Base-by-base conservation (phyloP, 306 rosid genomes). In the Glycyrrhiza uralensis region DNA sequence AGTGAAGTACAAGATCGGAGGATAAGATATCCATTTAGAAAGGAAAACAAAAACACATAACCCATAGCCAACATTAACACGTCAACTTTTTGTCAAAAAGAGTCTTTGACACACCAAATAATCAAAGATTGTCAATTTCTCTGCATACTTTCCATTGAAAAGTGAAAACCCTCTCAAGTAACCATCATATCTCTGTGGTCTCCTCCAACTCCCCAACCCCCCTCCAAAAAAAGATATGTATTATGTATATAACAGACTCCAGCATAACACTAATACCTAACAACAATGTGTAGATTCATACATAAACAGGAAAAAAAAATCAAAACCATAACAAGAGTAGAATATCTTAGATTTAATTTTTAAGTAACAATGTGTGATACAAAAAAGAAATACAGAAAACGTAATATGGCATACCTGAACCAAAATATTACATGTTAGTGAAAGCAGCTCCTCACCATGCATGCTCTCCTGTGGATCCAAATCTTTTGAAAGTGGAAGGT, bases 401-500 rank as follows among this genome's bases (percentile, higher is more conserved):
- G 18, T 39, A 46, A 45, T 24, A 75, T 35, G 32, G 39, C 70
- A 79, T 80, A 95, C 99, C 96, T 95, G 96, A 76, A 92, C 82
- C 86, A 95, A 86, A 29, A 79, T 65, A 80, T 88, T 87, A 83
- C 97, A 81, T 23, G 69, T 79, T 80, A 92, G 68, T 68, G 96
- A 82, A 55, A 95, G 87, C 66, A 92, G 87, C 84, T 95, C 99
- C 80, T 92, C 97, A n/a, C 96, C 97, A 58, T 89, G 85, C 90
- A 85, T 84, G 64, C 78, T 74, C 85, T 95, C 99, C 81, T 92
- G 99, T 24, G 92, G 89, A 88, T 95, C 97, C 86, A 92, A 78
- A 77, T 85, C 96, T 76, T 85, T 92, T 18, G 97, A 95, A 69
- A 95, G 96, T 47, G 89, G 81, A 81, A 95, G 96, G 81, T 77